Evolutionary conservation across 306 rosid species (phyloP).

Genomic region (Casuarina cunninghamiana): DNA sequence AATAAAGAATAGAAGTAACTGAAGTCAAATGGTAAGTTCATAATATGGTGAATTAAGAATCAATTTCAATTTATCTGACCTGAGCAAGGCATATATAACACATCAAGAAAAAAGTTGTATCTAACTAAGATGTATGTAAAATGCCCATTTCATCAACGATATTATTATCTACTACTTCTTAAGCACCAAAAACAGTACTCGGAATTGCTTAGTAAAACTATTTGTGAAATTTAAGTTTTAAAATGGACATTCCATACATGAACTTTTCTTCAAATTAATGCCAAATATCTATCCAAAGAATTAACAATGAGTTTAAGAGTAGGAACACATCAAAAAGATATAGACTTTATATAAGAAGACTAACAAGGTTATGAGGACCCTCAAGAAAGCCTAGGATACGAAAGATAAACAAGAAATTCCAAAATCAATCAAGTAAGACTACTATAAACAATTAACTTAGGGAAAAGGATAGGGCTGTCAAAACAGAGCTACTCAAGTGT

Average conservation of each 20-base stretch:
- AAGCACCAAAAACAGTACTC: neutral
- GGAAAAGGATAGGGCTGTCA: constrained; percentile 12
- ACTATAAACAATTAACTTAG: neutral
- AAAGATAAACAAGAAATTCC: constrained; percentile 5
- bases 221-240: neutral
- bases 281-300: neutral
- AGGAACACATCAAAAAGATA: neutral
- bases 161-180: neutral
- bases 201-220: neutral
- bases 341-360: constrained; percentile 1
- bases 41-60: neutral
- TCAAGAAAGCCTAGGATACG: constrained; percentile 1
- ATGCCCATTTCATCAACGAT: neutral
- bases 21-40: neutral
- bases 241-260: neutral
- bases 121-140: neutral
- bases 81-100: neutral
- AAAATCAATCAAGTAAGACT: constrained; percentile 20
- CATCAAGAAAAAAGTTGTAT: neutral
- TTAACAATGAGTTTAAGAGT: constrained; percentile 1
- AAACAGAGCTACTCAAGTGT: constrained; percentile 16
- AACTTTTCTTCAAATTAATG: neutral
- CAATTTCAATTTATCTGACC: neutral
- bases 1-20: neutral
- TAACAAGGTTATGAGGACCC: constrained; percentile 2